A percentile compares a stretch with the other conserved stretches of the same genome.
Evolutionary conservation across 768 basidiomycete species (phyloP).

Genomic region (Tricholoma hemisulphureum): DNA sequence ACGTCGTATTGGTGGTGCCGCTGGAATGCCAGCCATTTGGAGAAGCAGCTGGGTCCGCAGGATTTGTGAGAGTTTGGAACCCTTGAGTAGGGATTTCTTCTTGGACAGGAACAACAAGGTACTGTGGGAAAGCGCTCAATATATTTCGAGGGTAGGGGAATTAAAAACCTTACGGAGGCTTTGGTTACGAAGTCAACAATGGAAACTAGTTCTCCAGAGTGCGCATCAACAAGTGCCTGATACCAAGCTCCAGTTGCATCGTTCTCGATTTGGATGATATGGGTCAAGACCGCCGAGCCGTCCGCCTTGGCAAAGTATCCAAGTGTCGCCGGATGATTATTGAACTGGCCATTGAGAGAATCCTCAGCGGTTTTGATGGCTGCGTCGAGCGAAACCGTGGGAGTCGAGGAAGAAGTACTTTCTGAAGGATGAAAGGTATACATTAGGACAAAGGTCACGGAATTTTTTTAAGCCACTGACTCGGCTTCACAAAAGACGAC

Average conservation of each 20-base stretch:
- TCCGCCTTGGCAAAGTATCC: slow-evolving; percentile 43
- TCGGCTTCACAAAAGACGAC: slow-evolving; percentile 44
- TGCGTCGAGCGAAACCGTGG: slow-evolving; percentile 32
- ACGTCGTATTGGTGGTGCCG: slow-evolving; percentile 26
- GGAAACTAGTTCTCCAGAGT: slow-evolving; percentile 47
- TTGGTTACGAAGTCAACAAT: slow-evolving; percentile 54
- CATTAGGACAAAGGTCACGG: neutral
- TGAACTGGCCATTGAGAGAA: slow-evolving; percentile 38
- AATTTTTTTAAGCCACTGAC: slow-evolving; percentile 17
- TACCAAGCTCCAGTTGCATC: slow-evolving; percentile 43
- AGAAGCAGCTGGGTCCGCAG: slow-evolving; percentile 46
- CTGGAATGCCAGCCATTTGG: slow-evolving; percentile 42
- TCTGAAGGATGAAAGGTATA: slow-evolving; percentile 9
- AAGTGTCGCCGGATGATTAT: slow-evolving; percentile 36
- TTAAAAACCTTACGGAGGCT: slow-evolving; percentile 32
- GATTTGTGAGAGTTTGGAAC: slow-evolving; percentile 42
- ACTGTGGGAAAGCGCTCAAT: slow-evolving; percentile 22
- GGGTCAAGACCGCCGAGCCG: slow-evolving; percentile 36
- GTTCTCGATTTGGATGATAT: slow-evolving; percentile 38
- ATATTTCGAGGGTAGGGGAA: slow-evolving; percentile 12
- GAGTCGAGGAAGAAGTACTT: slow-evolving; percentile 31
- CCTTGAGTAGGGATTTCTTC: slow-evolving; percentile 48
- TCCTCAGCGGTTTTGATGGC: slow-evolving; percentile 39
- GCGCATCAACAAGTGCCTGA: slow-evolving; percentile 59
- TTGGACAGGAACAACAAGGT: slow-evolving; percentile 44